A percentile compares a stretch with the other conserved stretches of the same genome.
Conservation (phyloP, 2,329 filamentous ascomycete species). For the Microsporum ferrugineum region DNA sequence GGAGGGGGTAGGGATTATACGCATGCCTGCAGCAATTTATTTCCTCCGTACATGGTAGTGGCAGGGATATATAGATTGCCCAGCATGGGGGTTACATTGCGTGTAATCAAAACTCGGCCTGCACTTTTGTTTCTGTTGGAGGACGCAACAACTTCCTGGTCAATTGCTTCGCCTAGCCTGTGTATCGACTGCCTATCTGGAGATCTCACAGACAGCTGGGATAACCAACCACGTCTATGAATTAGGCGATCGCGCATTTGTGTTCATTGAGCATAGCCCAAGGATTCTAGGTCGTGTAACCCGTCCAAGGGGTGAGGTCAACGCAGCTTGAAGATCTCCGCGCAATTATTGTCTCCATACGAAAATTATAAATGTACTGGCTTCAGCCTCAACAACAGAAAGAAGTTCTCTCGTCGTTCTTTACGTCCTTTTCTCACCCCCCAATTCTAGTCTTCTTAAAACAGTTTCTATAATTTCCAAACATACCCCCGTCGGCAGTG, state of each 20-base stretch:
- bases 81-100: slow-evolving; percentile 2
- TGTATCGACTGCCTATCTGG: not conserved
- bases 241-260: slow-evolving; percentile 1
- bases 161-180: not conserved
- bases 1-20: not conserved
- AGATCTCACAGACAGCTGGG: not conserved
- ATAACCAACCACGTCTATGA: not conserved
- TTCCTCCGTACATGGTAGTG: not conserved
- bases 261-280: not conserved
- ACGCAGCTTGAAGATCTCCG: not conserved
- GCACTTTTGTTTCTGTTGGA: not conserved
- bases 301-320: not conserved
- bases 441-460: not conserved
- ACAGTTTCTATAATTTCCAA: not conserved
- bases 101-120: not conserved
- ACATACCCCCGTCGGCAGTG: not conserved
- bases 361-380: not conserved
- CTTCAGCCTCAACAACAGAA: not conserved
- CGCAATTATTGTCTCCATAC: not conserved
- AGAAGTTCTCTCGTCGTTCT: not conserved
- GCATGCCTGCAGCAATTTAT: not conserved
- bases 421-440: not conserved
- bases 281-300: slow-evolving; percentile 1
- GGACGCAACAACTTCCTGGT: not conserved
- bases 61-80: not conserved